Percentiles rank a stretch among this genome's conserved stretches.
Conservation (phyloP, 495 filamentous ascomycete genomes). For the Neurospora hispaniola region DNA sequence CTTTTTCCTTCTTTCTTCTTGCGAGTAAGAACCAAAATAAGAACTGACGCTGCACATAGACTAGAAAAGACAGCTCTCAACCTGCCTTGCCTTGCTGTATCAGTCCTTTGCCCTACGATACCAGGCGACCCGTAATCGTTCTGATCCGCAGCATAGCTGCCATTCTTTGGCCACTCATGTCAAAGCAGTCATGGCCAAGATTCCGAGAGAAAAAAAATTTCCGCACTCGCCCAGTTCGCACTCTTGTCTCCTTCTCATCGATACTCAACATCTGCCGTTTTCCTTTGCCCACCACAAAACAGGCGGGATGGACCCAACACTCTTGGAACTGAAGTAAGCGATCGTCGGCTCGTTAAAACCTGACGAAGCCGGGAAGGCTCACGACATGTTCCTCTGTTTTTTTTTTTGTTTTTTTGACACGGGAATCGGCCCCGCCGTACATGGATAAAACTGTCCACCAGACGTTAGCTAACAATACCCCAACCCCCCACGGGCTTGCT, state of each 20-base stretch:
- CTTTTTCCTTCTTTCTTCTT: too few species aligned
- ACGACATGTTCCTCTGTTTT: too few species aligned
- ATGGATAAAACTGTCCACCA: too few species aligned
- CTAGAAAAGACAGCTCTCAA: neutral
- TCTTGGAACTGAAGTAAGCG: too few species aligned
- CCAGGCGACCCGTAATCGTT: constrained; percentile 2
- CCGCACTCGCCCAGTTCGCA: neutral
- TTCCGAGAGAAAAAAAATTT: neutral
- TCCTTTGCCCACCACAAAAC: neutral
- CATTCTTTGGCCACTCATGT: neutral
- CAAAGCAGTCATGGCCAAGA: neutral
- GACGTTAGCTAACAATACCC: too few species aligned
- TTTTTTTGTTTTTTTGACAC: too few species aligned
- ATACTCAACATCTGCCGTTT: neutral
- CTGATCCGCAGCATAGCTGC: constrained; percentile 3
- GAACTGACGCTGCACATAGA: neutral
- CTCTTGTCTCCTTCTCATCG: neutral
- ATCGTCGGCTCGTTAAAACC: too few species aligned
- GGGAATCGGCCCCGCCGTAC: too few species aligned
- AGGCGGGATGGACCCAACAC: too few species aligned
- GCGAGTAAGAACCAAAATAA: too few species aligned
- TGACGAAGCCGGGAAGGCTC: too few species aligned
- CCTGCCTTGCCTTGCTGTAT: constrained; percentile 1
- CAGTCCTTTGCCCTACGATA: neutral
- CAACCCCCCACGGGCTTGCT: too few species aligned